Conservation (phyloP, 73 alveolate species). For the Paramecium pentaurelia region DNA sequence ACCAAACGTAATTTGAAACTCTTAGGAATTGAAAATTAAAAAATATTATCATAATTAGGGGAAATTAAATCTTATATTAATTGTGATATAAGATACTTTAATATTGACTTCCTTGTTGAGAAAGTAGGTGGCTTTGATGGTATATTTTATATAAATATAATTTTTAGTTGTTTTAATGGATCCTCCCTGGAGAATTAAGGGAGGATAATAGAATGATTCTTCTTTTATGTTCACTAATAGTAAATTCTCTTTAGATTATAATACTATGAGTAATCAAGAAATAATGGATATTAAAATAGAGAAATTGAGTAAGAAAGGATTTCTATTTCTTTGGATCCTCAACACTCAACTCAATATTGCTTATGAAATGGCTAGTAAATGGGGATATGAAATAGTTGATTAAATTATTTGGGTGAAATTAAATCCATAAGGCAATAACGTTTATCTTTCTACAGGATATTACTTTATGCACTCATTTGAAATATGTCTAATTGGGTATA, state of each 20-base stretch:
- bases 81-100: conserved; percentile 88
- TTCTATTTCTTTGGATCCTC: conserved; percentile 84
- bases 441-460: conserved; percentile 84
- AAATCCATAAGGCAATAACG: conserved; percentile 69
- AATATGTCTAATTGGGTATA: conserved; percentile 46
- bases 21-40: conserved; percentile 19
- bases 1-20: conserved; percentile 8
- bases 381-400: conserved; percentile 95
- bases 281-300: conserved; percentile 85
- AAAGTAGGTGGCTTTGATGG: conserved; percentile 79
- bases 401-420: conserved; percentile 83
- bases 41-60: not conserved
- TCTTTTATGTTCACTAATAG: conserved; percentile 90
- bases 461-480: conserved; percentile 85
- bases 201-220: conserved; percentile 85
- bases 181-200: conserved; percentile 96
- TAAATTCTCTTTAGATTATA: conserved; percentile 79
- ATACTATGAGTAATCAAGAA: conserved; percentile 83
- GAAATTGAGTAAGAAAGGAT: conserved; percentile 78
- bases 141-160: not conserved
- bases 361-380: conserved; percentile 79
- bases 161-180: conserved; percentile 72
- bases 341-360: conserved; percentile 83
- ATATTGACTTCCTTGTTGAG: conserved; percentile 71
- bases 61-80: conserved; percentile 73